phyloP scores from a whole-genome alignment of 2,329 filamentous ascomycete species.

The Madurella mycetomatis region DNA sequence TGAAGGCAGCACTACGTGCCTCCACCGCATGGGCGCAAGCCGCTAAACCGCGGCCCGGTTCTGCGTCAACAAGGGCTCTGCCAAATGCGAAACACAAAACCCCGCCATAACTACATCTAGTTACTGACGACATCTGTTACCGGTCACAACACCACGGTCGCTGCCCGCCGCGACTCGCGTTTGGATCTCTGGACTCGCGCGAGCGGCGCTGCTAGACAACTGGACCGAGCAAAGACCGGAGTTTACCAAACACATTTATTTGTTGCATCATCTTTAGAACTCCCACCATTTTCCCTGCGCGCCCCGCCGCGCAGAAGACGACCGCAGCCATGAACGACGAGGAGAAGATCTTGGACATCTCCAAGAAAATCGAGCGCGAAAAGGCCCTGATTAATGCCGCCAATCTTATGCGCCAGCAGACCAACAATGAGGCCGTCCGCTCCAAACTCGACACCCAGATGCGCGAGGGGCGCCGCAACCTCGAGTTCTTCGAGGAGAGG shows the following conservation, averaged over 20 bases:
- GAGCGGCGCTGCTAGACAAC: conserved; percentile 2
- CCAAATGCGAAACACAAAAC: conserved; percentile 32
- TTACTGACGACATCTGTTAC: conserved; percentile 28
- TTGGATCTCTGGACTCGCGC: conserved; percentile 4
- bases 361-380: conserved; percentile 96
- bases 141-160: conserved; percentile 7
- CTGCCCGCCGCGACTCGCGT: conserved; percentile 1
- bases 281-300: conserved; percentile 16
- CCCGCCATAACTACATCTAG: conserved; percentile 28
- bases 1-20: too few relatives aligned
- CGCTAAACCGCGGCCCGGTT: conserved; percentile 11
- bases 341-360: conserved; percentile 70
- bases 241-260: conserved; percentile 7
- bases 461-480: conserved; percentile 86
- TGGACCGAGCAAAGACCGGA: background rate
- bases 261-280: conserved; percentile 3
- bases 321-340: conserved; percentile 57
- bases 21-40: conserved; percentile 1
- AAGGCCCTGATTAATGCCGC: conserved; percentile 92
- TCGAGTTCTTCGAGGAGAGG: conserved; percentile 92
- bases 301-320: conserved; percentile 22
- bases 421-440: conserved; percentile 86
- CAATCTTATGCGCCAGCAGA: conserved; percentile 91
- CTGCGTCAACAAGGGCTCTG: conserved; percentile 19
- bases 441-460: conserved; percentile 91